A percentile compares a stretch with the other conserved stretches of the same genome.
These are phyloP conservation scores for Phoma herbarum DNA, from an alignment of 2,329 filamentous ascomycete genomes.

Conservation along the genomic window DNA sequence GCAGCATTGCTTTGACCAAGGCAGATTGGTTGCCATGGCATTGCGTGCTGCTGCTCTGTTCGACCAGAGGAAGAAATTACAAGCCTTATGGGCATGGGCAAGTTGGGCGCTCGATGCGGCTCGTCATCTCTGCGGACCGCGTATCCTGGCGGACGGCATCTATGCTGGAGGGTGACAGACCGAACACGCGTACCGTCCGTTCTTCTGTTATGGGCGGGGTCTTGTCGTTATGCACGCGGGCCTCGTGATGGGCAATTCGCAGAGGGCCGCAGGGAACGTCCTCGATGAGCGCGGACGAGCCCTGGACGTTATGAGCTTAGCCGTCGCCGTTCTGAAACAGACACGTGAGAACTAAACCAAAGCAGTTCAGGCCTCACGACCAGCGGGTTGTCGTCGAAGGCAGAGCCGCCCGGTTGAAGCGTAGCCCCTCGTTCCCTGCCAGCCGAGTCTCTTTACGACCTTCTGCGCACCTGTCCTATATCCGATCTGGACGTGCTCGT, in stretches of 20 bases:
- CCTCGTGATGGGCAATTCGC: conserved; percentile 12
- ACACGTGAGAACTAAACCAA: conserved; percentile 30
- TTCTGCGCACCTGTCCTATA: background rate
- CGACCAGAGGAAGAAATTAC: conserved; percentile 19
- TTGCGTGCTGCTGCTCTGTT: conserved; percentile 6
- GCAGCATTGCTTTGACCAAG: conserved; percentile 3
- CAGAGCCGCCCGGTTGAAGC: conserved; percentile 29
- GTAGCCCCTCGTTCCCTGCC: conserved; percentile 28
- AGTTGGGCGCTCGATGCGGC: conserved; percentile 6
- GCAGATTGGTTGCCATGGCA: conserved; percentile 13
- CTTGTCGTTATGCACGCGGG: conserved; percentile 6
- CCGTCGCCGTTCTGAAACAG: conserved; percentile 12
- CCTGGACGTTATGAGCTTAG: conserved; percentile 8
- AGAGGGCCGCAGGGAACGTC: conserved; percentile 15
- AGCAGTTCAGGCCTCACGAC: conserved; percentile 27
- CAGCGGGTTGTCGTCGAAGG: conserved; percentile 26
- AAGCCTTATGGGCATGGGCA: conserved; percentile 6
- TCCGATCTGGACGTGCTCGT: background rate
- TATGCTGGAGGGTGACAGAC: background rate
- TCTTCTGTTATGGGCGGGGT: background rate
- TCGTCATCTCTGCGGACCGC: conserved; percentile 6
- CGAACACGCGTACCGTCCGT: background rate
- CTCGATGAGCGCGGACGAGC: conserved; percentile 13
- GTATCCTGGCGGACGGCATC: background rate
- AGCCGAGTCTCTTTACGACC: conserved; percentile 8